Evolutionary conservation across 2,329 filamentous ascomycete genomes (phyloP).

Genomic region (Didymella pinodella): DNA sequence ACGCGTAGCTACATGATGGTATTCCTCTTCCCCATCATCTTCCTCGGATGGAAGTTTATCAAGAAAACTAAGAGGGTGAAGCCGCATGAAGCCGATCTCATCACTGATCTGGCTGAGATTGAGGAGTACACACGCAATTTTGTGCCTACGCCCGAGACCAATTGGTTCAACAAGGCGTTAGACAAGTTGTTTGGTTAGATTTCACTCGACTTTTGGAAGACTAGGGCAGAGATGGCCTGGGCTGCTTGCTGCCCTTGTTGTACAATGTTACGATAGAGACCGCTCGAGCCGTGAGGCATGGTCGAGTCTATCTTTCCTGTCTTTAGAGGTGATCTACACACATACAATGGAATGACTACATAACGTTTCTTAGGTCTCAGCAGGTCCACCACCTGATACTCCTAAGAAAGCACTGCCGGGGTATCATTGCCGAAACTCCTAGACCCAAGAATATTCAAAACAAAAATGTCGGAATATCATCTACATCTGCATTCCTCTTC

Average conservation of each 20-base stretch:
- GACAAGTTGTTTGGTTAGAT: slow-evolving; percentile 55
- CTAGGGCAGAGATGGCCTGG: not conserved
- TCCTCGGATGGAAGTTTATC: slow-evolving; percentile 73
- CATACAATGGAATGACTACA: slow-evolving; percentile 3
- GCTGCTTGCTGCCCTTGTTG: not conserved
- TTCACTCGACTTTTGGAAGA: not conserved
- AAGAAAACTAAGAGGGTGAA: slow-evolving; percentile 68
- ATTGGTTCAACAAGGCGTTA: slow-evolving; percentile 52
- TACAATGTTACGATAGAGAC: not conserved
- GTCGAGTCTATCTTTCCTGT: not conserved
- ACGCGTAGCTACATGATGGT: slow-evolving; percentile 71
- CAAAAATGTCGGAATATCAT: slow-evolving; percentile 57
- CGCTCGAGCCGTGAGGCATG: not conserved
- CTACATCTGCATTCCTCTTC: slow-evolving; percentile 38
- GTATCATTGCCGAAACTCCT: slow-evolving; percentile 10
- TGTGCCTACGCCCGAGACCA: slow-evolving; percentile 61
- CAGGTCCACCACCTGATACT: too few species aligned
- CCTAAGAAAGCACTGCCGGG: not conserved
- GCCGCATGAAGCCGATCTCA: slow-evolving; percentile 68
- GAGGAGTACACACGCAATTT: slow-evolving; percentile 72
- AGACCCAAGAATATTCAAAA: slow-evolving; percentile 26
- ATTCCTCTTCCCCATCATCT: slow-evolving; percentile 73
- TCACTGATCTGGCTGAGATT: slow-evolving; percentile 69
- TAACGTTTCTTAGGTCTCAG: not conserved
- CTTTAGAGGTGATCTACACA: slow-evolving; percentile 3